phyloP scores from a whole-genome alignment of 2,329 filamentous ascomycete genomes.

The Rhynchosporium secalis region DNA sequence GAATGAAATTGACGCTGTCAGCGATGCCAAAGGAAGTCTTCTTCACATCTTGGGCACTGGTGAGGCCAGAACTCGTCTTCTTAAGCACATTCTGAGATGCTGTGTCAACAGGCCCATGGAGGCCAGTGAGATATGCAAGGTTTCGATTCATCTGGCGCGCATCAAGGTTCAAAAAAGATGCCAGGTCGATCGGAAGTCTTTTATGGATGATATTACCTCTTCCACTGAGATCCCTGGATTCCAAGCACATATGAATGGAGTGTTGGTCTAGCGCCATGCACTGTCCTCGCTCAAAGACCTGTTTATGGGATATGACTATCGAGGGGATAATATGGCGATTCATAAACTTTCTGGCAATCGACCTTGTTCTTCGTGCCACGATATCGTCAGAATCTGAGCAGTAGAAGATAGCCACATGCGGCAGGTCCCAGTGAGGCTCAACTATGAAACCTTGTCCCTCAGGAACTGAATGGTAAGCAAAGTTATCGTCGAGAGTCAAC shows the following conservation, averaged over 20 bases:
- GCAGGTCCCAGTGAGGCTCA: conserved; percentile 48
- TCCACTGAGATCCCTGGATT: conserved; percentile 43
- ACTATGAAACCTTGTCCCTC: conserved; percentile 42
- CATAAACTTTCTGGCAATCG: conserved; percentile 50
- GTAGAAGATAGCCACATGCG: conserved; percentile 53
- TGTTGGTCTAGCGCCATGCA: conserved; percentile 44
- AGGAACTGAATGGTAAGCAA: conserved; percentile 41
- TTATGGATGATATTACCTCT: conserved; percentile 42
- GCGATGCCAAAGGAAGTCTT: conserved; percentile 28
- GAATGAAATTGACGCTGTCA: conserved; percentile 28
- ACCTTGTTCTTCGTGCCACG: conserved; percentile 43
- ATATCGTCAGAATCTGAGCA: conserved; percentile 47
- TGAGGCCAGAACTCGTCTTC: conserved; percentile 19
- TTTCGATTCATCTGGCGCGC: conserved; percentile 55
- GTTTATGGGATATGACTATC: conserved; percentile 50
- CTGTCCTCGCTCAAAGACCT: conserved; percentile 42
- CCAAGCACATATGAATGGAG: conserved; percentile 50
- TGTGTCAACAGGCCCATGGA: conserved; percentile 32
- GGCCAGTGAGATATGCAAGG: conserved; percentile 49
- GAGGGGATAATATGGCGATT: conserved; percentile 48
- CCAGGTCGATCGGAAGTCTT: conserved; percentile 50
- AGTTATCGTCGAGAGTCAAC: conserved; percentile 41
- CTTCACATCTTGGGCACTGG: conserved; percentile 25
- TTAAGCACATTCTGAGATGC: conserved; percentile 8
- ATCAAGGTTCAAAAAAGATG: conserved; percentile 52